Evolutionary conservation across 202 grass and related monocot species (phyloP).

Genomic region (Panicum hallii): DNA sequence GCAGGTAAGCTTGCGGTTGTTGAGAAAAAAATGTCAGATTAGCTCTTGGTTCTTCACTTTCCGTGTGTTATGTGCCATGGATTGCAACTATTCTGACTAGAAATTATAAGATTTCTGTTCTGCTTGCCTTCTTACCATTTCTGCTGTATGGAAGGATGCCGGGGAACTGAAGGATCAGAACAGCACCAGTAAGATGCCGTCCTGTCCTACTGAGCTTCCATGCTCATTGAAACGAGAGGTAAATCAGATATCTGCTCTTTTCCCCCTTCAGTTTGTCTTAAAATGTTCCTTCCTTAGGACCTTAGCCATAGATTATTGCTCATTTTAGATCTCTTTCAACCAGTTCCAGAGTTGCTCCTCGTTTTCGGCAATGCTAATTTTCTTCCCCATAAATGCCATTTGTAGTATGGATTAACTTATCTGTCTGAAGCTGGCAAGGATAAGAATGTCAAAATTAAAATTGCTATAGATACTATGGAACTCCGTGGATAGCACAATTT

Average conservation of each 20-base stretch:
- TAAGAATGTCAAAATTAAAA: slow-evolving; percentile 9
- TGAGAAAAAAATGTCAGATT: background rate
- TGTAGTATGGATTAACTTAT: background rate
- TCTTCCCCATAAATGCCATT: background rate
- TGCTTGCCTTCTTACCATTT: slow-evolving; percentile 17
- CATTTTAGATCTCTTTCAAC: background rate
- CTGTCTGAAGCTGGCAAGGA: background rate
- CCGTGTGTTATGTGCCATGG: background rate
- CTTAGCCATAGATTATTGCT: background rate
- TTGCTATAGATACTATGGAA: background rate
- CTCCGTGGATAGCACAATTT: background rate
- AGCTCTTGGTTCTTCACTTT: background rate
- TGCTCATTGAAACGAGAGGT: slow-evolving; percentile 80
- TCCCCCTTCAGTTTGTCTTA: background rate
- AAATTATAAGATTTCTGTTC: background rate
- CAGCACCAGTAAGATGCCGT: slow-evolving; percentile 39
- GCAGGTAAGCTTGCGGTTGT: slow-evolving; percentile 41
- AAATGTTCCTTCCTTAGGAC: slow-evolving; percentile 6
- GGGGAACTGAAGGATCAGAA: slow-evolving; percentile 51
- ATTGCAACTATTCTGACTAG: background rate
- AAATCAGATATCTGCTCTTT: background rate
- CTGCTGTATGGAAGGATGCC: slow-evolving; percentile 53
- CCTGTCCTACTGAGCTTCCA: slow-evolving; percentile 37
- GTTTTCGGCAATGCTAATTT: background rate
- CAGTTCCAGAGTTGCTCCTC: background rate